phyloP scores from a whole-genome alignment of 2,329 filamentous ascomycete species.

The Xylaria sp. region DNA sequence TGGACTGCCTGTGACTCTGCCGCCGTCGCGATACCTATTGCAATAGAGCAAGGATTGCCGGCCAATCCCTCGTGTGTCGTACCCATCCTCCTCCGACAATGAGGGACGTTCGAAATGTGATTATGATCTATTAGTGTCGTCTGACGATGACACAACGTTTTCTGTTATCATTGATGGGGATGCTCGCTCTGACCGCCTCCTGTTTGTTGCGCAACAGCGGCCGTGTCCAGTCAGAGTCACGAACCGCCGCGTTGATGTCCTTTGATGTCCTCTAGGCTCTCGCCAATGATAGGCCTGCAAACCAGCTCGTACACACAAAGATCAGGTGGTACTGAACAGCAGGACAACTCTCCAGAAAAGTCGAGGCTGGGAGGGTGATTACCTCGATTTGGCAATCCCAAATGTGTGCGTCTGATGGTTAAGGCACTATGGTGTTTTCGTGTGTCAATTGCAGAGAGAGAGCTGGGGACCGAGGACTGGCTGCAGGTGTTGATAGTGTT shows the following conservation, averaged over 20 bases:
- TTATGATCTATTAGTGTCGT: background rate
- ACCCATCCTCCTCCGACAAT: slow-evolving; percentile 3
- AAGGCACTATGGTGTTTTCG: background rate
- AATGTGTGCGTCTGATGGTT: slow-evolving; percentile 1
- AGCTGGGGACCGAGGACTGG: background rate
- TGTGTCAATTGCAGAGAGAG: background rate
- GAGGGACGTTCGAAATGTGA: slow-evolving; percentile 9
- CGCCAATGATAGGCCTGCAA: background rate
- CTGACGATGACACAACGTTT: slow-evolving; percentile 10
- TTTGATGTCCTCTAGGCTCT: too few species aligned
- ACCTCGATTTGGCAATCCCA: background rate
- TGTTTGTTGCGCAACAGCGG: background rate
- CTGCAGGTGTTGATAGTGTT: background rate
- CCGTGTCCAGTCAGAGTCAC: background rate
- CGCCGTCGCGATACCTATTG: slow-evolving; percentile 21
- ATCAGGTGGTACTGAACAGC: background rate
- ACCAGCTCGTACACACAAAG: background rate
- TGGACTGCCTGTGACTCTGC: background rate
- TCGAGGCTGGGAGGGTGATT: background rate
- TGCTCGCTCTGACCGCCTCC: background rate
- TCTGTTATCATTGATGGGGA: background rate
- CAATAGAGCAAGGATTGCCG: slow-evolving; percentile 24
- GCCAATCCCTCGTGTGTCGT: slow-evolving; percentile 9
- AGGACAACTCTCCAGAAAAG: background rate
- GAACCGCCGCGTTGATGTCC: slow-evolving; percentile 1